Conservation (phyloP, 108 stramenopile genomes). For the Nitzschia putrida region DNA sequence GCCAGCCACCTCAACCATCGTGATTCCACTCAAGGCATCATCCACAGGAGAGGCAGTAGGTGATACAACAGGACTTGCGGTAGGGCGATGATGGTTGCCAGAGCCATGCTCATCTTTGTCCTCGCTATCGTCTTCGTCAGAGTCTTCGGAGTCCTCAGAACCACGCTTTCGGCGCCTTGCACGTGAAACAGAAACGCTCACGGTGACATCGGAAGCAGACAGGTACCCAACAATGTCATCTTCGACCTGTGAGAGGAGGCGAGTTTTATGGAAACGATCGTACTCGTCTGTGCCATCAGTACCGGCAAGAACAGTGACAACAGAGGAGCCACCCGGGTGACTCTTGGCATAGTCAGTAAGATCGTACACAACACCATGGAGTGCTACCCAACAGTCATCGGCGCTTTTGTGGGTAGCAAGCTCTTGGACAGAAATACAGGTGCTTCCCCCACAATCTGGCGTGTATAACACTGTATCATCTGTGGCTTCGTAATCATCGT, state of each 20-base stretch:
- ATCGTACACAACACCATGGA: conserved; percentile 69
- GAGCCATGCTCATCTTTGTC: too few relatives aligned
- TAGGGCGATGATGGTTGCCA: too few relatives aligned
- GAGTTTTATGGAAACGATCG: neutral
- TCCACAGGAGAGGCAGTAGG: neutral
- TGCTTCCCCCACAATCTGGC: too few relatives aligned
- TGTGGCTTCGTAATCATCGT: too few relatives aligned
- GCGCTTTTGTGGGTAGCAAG: conserved; percentile 50
- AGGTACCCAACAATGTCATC: neutral
- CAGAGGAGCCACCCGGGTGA: conserved; percentile 72
- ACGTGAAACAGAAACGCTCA: too few relatives aligned
- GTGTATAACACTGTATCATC: too few relatives aligned
- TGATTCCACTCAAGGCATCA: neutral
- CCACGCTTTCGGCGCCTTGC: too few relatives aligned
- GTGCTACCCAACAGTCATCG: conserved; percentile 75
- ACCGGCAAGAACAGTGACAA: conserved; percentile 60
- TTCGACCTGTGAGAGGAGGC: neutral
- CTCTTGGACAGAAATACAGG: conserved; percentile 39
- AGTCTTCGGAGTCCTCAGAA: too few relatives aligned
- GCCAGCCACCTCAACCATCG: neutral
- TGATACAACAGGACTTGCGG: neutral
- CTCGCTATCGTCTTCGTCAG: too few relatives aligned
- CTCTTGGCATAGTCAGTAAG: conserved; percentile 67
- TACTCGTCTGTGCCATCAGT: conserved; percentile 56
- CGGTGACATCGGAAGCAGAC: neutral